Evolutionary conservation across 768 basidiomycete species (phyloP), one percentile per base, ranked within the genome.

Genomic region (Hortiboletus campestris): DNA sequence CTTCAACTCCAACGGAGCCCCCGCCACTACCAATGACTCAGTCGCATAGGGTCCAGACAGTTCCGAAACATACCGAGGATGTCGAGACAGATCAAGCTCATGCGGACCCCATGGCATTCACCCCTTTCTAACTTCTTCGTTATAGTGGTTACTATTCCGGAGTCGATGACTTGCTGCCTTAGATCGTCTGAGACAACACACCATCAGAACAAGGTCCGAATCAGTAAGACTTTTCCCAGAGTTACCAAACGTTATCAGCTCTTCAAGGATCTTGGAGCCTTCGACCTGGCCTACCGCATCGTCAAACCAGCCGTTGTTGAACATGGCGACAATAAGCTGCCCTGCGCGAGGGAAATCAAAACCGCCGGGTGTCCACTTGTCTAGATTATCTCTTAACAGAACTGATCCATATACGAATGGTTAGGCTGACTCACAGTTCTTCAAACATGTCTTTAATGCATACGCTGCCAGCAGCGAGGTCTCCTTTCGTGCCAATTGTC

Each of bases 241-340:
- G 9, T 45, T n/a, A 59, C 58, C 54, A 10, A 25, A 40, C 6
- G 16, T 19, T 43, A 56, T 46, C 7, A 59, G 55, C 6, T 12
- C 29, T 6, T 29, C 6, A 14, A 59, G 46, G 38, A 59, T 51
- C 12, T 46, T 14, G 13, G 16, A 36, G 2, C 58, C 58, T 49
- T 59, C 55, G 3, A 59, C 47, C 25, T 28, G 51, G 8, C 58
- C 55, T 1, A 59, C 11, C 8, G 55, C 55, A 14, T 56, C 55
- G 7, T 59, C 55, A 36, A 59, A 57, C 50, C 58, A 59, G 42
- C 47, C 32, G 17, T 59, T 59, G 17, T 56, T 25, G 16, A 59
- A 2, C 58, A 59, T 57, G n/a, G 9, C 1, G 11, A 49, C 6
- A 28, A 57, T 20, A 6, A 17, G n/a, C 2, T 14, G 5, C 16